phyloP scores from a whole-genome alignment of 306 rosid species.

The Trichosanthes cucumerina region DNA sequence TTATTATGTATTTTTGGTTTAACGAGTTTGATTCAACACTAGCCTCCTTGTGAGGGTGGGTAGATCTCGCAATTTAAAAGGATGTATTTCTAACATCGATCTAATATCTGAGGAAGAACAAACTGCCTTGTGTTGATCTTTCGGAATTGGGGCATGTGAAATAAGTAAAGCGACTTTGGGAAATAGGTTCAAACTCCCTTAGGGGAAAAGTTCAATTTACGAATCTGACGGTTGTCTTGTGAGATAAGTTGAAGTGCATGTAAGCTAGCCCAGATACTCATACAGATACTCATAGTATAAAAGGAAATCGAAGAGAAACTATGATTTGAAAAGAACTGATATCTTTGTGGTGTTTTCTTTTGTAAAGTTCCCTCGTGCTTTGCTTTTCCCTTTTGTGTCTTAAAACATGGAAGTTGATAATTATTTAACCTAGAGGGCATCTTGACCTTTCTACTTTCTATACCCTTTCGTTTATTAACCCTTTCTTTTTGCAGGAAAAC shows the following conservation, averaged over 20 bases:
- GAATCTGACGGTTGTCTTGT: not conserved
- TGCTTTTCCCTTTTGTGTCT: not conserved
- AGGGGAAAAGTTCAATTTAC: no score
- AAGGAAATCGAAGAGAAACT: not conserved
- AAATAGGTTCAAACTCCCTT: not conserved
- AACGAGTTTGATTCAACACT: not conserved
- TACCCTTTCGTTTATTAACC: not conserved
- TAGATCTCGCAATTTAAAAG: not conserved
- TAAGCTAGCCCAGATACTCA: not conserved
- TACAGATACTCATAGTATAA: not conserved
- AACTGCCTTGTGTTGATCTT: not conserved
- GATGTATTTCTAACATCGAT: not conserved
- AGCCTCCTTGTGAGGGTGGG: not conserved
- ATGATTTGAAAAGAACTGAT: not conserved
- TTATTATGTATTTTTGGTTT: not conserved
- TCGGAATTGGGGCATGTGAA: not conserved
- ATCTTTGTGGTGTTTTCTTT: not conserved
- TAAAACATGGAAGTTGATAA: not conserved
- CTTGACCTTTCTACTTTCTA: not conserved
- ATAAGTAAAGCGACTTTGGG: not conserved
- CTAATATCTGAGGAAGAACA: not conserved
- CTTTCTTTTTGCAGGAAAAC: constrained; percentile 20
- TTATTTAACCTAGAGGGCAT: not conserved
- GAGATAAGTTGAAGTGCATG: not conserved
- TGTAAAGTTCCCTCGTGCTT: not conserved